phyloP scores from a whole-genome alignment of 2,329 filamentous ascomycete species.

The Botrytis medusae region DNA sequence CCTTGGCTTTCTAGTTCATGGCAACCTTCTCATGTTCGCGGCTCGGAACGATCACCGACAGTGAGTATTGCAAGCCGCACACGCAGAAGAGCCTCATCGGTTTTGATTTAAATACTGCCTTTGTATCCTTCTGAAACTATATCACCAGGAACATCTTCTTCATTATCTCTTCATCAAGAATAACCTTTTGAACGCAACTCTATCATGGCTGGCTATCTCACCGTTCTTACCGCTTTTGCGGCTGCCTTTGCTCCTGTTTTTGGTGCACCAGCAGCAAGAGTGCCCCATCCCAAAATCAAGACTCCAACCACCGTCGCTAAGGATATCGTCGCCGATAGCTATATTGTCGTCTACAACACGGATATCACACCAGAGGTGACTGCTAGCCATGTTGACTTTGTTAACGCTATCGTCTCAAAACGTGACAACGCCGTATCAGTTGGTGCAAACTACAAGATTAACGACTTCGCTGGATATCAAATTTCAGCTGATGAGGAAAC shows the following conservation, averaged over 20 bases:
- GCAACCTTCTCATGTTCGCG: background rate
- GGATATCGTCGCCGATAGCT: conserved; percentile 55
- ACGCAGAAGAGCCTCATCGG: background rate
- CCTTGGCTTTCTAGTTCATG: background rate
- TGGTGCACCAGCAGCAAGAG: conserved; percentile 29
- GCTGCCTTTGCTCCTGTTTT: conserved; percentile 35
- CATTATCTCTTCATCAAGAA: background rate
- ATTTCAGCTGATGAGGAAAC: conserved; percentile 33
- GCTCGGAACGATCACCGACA: background rate
- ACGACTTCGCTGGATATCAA: conserved; percentile 35
- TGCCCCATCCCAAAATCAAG: conserved; percentile 30
- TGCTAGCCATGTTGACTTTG: conserved; percentile 49
- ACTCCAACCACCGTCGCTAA: conserved; percentile 48
- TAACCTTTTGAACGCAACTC: background rate
- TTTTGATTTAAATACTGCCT: conserved; percentile 9
- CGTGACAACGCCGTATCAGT: conserved; percentile 49
- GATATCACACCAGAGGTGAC: conserved; percentile 51
- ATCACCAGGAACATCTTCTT: conserved; percentile 11
- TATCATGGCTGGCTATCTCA: conserved; percentile 35
- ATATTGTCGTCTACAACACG: conserved; percentile 65
- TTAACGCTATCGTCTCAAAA: conserved; percentile 53
- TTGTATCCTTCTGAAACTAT: background rate
- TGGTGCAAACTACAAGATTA: conserved; percentile 35
- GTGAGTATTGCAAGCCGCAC: background rate
- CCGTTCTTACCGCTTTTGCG: conserved; percentile 35